Evolutionary conservation across 2,329 filamentous ascomycete genomes (phyloP).

Genomic region (Fusarium denticulatum): DNA sequence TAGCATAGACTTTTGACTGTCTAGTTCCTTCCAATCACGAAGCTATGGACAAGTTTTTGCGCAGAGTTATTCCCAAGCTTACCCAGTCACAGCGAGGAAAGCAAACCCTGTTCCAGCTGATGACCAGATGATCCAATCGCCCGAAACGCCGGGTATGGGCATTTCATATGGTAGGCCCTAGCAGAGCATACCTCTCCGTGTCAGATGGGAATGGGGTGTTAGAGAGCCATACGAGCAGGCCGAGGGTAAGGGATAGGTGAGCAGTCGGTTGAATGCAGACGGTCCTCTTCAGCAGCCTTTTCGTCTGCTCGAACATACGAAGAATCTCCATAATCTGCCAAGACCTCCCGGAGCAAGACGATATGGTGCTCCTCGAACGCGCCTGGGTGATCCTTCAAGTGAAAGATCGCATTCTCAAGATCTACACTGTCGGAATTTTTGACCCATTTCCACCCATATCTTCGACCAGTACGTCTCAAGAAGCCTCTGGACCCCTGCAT

Average conservation of each 20-base stretch:
- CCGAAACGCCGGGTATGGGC: neutral
- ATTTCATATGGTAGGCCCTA: neutral
- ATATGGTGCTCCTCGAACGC: neutral
- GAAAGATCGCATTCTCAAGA: neutral
- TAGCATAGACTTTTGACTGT: neutral
- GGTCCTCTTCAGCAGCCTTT: neutral
- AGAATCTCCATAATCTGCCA: neutral
- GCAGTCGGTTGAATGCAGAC: neutral
- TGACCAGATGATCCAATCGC: neutral
- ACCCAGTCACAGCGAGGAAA: neutral
- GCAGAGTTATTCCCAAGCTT: neutral
- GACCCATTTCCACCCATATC: neutral
- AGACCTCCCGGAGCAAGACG: neutral
- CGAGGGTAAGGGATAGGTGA: neutral
- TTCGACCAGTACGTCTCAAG: neutral
- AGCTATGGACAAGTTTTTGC: neutral
- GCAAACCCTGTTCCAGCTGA: neutral
- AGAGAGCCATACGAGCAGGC: neutral
- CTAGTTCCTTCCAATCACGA: neutral
- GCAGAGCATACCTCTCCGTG: neutral
- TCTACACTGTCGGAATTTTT: neutral
- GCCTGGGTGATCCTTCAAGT: neutral
- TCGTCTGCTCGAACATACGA: neutral
- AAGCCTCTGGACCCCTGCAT: neutral
- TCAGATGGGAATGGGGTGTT: fast-evolving